Conservation (phyloP, 805 yeast genomes). For the Kuraishia floccosa region DNA sequence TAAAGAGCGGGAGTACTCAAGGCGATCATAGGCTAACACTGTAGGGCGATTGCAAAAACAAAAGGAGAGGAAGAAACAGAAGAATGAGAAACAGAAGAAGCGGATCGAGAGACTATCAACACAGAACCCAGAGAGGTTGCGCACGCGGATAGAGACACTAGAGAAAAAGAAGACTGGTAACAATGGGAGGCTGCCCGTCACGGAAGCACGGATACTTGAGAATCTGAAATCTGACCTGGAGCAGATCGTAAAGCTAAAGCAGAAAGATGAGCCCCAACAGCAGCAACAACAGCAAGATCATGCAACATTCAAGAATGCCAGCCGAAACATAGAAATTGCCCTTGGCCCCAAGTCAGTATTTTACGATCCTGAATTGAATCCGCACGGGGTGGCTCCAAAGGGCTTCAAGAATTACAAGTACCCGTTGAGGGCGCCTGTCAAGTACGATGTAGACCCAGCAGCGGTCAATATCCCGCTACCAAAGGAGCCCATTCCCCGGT, state of each 20-base stretch:
- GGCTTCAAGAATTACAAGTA: conserved; percentile 16
- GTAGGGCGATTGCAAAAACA: conserved; percentile 8
- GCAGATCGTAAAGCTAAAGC: conserved; percentile 17
- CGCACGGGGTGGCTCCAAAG: conserved; percentile 42
- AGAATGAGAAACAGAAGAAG: conserved; percentile 10
- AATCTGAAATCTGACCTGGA: conserved; percentile 27
- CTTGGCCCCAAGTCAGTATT: conserved; percentile 41
- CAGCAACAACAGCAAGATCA: too few species aligned
- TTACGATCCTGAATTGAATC: conserved; percentile 59
- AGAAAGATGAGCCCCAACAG: conserved; percentile 3
- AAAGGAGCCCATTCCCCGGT: conserved; percentile 28
- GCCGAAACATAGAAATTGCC: conserved; percentile 1
- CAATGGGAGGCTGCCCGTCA: conserved; percentile 23
- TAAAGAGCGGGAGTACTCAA: too few species aligned
- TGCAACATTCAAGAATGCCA: neutral
- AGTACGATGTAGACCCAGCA: neutral
- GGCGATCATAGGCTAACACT: too few species aligned
- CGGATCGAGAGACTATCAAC: conserved; percentile 12
- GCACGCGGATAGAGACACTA: conserved; percentile 10
- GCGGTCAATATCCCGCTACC: conserved; percentile 20
- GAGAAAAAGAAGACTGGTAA: conserved; percentile 14
- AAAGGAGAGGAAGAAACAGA: conserved; percentile 14
- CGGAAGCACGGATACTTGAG: conserved; percentile 21
- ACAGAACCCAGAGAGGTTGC: conserved; percentile 11
- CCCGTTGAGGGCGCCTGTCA: conserved; percentile 14